Percentiles rank a stretch among this genome's conserved stretches.
Conservation (phyloP, 805 yeast species). For the Priceomyces medius region DNA sequence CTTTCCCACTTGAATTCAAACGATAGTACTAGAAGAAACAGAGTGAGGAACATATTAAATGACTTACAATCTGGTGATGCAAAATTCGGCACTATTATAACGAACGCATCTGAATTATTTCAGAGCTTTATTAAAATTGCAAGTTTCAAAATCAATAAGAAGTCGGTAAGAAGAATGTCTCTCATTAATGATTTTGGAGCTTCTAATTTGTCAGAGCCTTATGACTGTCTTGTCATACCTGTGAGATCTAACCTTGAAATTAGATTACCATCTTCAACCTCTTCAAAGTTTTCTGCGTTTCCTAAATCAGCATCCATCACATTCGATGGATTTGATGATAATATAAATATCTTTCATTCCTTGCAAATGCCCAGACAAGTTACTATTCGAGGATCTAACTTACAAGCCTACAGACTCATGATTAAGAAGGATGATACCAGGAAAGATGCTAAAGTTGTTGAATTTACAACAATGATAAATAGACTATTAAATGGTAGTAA, state of each 20-base stretch:
- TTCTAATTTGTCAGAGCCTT: slow-evolving; percentile 26
- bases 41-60: slow-evolving; percentile 26
- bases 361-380: slow-evolving; percentile 85
- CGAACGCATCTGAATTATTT: slow-evolving; percentile 35
- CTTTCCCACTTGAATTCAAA: slow-evolving; percentile 66
- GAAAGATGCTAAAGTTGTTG: slow-evolving; percentile 93
- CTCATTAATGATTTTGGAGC: slow-evolving; percentile 44
- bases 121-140: slow-evolving; percentile 46
- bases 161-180: slow-evolving; percentile 33
- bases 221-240: slow-evolving; percentile 65
- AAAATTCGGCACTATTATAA: slow-evolving; percentile 15
- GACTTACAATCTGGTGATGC: slow-evolving; percentile 13
- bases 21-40: slow-evolving; percentile 26
- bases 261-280: slow-evolving; percentile 53
- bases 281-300: slow-evolving; percentile 46
- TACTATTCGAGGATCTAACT: slow-evolving; percentile 75
- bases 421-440: slow-evolving; percentile 91
- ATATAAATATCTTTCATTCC: slow-evolving; percentile 71
- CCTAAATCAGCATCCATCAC: slow-evolving; percentile 45
- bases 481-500: slow-evolving; percentile 62
- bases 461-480: slow-evolving; percentile 84
- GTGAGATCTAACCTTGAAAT: slow-evolving; percentile 68
- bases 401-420: slow-evolving; percentile 67
- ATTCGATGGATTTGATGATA: slow-evolving; percentile 61
- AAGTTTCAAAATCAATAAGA: slow-evolving; percentile 34